Percentiles rank a stretch among this genome's conserved stretches.
Evolutionary conservation across 2,329 filamentous ascomycete species (phyloP).

Genomic region (Curvularia hawaiiensis): DNA sequence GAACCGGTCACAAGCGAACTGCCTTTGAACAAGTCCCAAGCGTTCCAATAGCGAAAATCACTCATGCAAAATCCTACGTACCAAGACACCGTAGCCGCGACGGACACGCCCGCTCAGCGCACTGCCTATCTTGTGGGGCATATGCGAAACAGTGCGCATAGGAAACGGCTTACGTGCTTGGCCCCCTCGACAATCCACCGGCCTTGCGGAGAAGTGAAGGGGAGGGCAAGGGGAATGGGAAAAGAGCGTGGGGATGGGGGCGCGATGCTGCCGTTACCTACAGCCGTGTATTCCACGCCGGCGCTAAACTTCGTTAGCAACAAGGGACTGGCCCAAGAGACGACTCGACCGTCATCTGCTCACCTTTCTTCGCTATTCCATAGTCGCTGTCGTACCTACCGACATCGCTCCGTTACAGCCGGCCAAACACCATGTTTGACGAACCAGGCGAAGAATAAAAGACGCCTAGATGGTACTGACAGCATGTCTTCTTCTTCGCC

Average conservation of each 20-base stretch:
- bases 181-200: not conserved
- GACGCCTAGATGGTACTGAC: not conserved
- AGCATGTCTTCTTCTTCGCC: not conserved
- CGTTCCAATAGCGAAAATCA: constrained; percentile 42
- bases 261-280: not conserved
- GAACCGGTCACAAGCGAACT: constrained; percentile 3
- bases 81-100: constrained; percentile 3
- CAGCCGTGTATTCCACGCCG: not conserved
- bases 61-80: constrained; percentile 30
- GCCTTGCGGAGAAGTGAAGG: not conserved
- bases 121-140: constrained; percentile 1
- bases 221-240: not conserved
- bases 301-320: not conserved
- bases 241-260: not conserved
- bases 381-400: not conserved
- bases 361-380: not conserved
- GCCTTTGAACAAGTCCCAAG: constrained; percentile 2
- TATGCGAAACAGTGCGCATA: not conserved
- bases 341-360: no score
- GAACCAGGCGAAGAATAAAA: not conserved
- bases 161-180: not conserved
- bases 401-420: not conserved
- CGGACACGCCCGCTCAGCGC: constrained; percentile 10
- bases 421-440: not conserved
- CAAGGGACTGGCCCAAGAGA: not conserved